Base-by-base conservation (phyloP, 192 early-diverging fungal species). In the Jimgerdemannia lactiflua region DNA sequence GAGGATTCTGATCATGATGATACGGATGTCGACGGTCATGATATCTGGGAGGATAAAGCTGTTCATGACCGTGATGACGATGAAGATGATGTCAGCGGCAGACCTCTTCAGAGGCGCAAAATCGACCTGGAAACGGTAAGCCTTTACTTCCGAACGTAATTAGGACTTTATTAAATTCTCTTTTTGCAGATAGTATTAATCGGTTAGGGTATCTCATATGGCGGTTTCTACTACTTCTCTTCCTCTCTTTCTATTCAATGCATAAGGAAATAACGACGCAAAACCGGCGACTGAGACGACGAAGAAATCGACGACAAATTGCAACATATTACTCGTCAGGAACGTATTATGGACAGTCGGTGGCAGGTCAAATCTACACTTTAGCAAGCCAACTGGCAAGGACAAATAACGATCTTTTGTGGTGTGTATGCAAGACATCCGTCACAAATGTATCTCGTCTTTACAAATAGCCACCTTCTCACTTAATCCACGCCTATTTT, bases 241-340 rank as follows among this genome's bases (percentile, higher is more conserved):
- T 54, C 4, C 49, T 11, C 4, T 54, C 49, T 4, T 54, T 4
- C 11, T 54, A 7, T 54, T 54, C 4, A 4, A 54, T 54, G 11
- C 49, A n/a, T 11, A 54, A 54, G 49, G 49, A 54, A 54, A 54
- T 54, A 11, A 64, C 43, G 70, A 17, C 82, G 79, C 64, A 77
- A 85, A 43, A 41, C 75, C 65, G 81, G 85, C 43, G 79, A 73
- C 17, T 74, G 73, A n/a, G 71, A 86, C 54, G 78, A 77, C 71
- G 71, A 4, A 42, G 44, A 4, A 74, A 85, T 72, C 82, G 86
- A 11, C 78, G 79, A 6, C 69, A 89, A 10, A 81, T 97, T 3
- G 86, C 91, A 64, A 87, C 94, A 42, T 96, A 98, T 74, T 97
- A 96, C 81, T 80, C 87, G n/a, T 89, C 89, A 65, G 95, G 94